Evolutionary conservation across 805 yeast species (phyloP).

Genomic region (Saccharomyces mikatae): DNA sequence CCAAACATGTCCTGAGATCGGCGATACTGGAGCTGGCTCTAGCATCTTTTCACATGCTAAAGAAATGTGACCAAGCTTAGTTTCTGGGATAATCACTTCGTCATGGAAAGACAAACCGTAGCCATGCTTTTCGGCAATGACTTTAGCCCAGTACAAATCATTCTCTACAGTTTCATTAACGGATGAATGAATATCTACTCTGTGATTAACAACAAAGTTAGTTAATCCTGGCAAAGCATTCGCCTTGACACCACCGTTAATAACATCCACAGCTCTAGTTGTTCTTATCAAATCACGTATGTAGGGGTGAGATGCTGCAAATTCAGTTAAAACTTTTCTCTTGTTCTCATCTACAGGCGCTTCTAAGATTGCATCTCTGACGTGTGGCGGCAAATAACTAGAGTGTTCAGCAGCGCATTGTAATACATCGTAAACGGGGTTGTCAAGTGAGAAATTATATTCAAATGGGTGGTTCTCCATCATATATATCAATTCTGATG

Average conservation of each 20-base stretch:
- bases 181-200: constrained; percentile 45
- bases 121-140: constrained; percentile 38
- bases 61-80: constrained; percentile 36
- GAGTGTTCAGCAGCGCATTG: constrained; percentile 52
- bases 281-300: constrained; percentile 36
- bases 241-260: constrained; percentile 57
- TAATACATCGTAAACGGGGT: constrained; percentile 49
- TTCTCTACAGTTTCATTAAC: constrained; percentile 33
- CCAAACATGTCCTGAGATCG: constrained; percentile 42
- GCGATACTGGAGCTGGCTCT: constrained; percentile 50
- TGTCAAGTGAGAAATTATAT: constrained; percentile 39
- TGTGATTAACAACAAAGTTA: constrained; percentile 44
- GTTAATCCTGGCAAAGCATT: constrained; percentile 62
- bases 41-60: constrained; percentile 26
- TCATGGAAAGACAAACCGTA: constrained; percentile 39
- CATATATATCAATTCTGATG: constrained; percentile 44
- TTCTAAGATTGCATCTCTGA: constrained; percentile 9
- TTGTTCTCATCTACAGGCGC: constrained; percentile 9
- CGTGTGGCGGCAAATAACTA: constrained; percentile 5
- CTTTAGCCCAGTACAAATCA: constrained; percentile 29
- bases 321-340: constrained; percentile 4
- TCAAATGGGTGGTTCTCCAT: constrained; percentile 47
- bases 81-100: constrained; percentile 12
- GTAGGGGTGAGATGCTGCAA: constrained; percentile 6
- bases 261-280: constrained; percentile 47